Conservation (phyloP, 495 filamentous ascomycete genomes). For the Penicillium bovifimosum region DNA sequence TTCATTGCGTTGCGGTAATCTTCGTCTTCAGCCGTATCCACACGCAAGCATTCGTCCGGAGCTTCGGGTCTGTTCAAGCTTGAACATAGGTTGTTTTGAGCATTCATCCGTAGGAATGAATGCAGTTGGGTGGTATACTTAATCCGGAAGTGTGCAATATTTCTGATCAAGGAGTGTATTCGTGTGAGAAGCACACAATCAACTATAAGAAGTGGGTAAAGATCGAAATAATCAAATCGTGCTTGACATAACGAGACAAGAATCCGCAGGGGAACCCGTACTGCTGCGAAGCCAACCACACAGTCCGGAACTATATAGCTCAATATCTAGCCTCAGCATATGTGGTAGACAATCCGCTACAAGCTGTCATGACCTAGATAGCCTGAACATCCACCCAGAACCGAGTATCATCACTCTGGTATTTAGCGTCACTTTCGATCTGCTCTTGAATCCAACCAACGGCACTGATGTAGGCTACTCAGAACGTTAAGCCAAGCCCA, state of each 20-base stretch:
- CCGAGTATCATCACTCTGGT: slow-evolving; percentile 21
- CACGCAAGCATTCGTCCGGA: not conserved
- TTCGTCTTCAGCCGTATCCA: no score
- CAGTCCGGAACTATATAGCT: not conserved
- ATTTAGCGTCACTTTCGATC: slow-evolving; percentile 21
- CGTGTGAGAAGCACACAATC: not conserved
- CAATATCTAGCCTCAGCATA: not conserved
- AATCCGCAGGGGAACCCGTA: not conserved
- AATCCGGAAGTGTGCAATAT: no score
- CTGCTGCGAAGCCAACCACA: not conserved
- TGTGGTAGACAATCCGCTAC: not conserved
- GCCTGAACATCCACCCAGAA: slow-evolving; percentile 25
- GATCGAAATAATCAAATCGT: not conserved
- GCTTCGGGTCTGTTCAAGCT: no score
- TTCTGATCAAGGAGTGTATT: not conserved
- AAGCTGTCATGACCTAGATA: slow-evolving; percentile 5
- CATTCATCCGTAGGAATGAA: no score
- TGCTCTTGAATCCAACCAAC: slow-evolving; percentile 27
- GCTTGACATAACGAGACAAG: not conserved
- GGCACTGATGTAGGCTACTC: slow-evolving; percentile 21
- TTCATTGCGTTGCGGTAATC: not conserved
- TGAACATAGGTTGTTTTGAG: no score
- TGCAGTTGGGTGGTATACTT: no score
- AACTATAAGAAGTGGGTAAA: not conserved
- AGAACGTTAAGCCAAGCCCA: not conserved